Evolutionary conservation across 768 basidiomycete genomes (phyloP), one percentile per base, ranked within the genome.

Genomic region (Phylloporus arenicola): DNA sequence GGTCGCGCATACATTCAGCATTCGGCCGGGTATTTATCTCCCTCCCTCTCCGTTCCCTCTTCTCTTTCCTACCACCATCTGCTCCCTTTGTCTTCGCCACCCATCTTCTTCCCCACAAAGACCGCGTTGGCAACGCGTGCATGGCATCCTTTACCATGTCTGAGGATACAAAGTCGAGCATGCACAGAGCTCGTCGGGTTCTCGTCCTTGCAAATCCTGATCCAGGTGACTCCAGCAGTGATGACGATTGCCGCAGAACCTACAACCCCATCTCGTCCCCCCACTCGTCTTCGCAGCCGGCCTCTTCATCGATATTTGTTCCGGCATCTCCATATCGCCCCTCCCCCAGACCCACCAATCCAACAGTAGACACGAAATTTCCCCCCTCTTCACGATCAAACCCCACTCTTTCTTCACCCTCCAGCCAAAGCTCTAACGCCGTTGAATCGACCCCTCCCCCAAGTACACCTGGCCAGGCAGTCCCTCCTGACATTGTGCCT

Each of bases 381-480:
- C 64, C 53, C 67, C 27, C 62, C 59, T 64, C 70, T 61, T 70
- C 76, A 60, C 47, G 57, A 64, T 72, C 74, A 48, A 77, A 80
- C 61, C 83, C 79, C 46, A 72, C 81, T 35, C 75, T 81, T 43
- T 85, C 83, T 14, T 87, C 86, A 3, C 83, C 87, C 17, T 86
- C 83, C 47, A 82, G 76, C 59, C 76, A 81, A 42, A 79, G 78
- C 59, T 88, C 86, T 42, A 72, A 70, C 55, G 74, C 74, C 35
- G 75, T 80, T 43, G 83, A 84, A 53, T 78, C 82, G 3, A 82
- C 84, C n/a, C 84, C 86, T 50, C 84, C 85, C 4, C 84, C 84
- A 24, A 77, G 75, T 59, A 84, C 85, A 11, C 83, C 85, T 12
- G 78, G 75, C 43, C 71, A 79, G 56, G 69, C 69, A 27, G 70